These are phyloP conservation scores for Entoloma clypeatum DNA, from an alignment of 1,284 basidiomycete species.

Conservation along the genomic window DNA sequence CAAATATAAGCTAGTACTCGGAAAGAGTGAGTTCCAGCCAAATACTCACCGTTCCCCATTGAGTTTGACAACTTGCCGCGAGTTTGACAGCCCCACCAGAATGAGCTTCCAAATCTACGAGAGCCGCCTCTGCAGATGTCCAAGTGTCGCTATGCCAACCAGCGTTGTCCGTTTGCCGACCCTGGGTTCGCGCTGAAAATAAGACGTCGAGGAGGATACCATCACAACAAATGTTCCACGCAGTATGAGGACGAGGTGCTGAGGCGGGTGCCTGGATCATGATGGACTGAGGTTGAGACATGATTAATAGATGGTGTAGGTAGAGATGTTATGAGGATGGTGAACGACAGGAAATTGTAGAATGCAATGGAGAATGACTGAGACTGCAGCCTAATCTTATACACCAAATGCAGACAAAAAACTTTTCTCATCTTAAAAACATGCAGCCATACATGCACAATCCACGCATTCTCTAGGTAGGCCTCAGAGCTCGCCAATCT, in stretches of 20 bases:
- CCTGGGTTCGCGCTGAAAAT: conserved; percentile 3
- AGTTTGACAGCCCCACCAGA: conserved; percentile 9
- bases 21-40: neutral
- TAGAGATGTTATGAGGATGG: too few species aligned
- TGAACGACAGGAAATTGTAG: too few species aligned
- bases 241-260: conserved; percentile 5
- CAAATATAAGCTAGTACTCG: neutral
- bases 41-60: neutral
- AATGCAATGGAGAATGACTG: too few species aligned
- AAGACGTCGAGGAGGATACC: conserved; percentile 7
- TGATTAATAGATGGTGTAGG: too few species aligned
- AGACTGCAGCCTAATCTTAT: too few species aligned
- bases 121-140: neutral
- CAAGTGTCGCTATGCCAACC: conserved; percentile 7
- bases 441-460: too few species aligned
- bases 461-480: too few species aligned
- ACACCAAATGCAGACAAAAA: too few species aligned
- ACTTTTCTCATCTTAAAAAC: too few species aligned
- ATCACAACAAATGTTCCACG: conserved; percentile 9
- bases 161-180: conserved; percentile 11
- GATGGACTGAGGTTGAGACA: too few species aligned
- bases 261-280: too few species aligned
- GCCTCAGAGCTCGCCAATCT: too few species aligned
- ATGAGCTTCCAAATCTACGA: conserved; percentile 3
- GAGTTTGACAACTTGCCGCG: conserved; percentile 4